Evolutionary conservation across 1,284 basidiomycete species (phyloP).

Genomic region (Coniophora puteana): DNA sequence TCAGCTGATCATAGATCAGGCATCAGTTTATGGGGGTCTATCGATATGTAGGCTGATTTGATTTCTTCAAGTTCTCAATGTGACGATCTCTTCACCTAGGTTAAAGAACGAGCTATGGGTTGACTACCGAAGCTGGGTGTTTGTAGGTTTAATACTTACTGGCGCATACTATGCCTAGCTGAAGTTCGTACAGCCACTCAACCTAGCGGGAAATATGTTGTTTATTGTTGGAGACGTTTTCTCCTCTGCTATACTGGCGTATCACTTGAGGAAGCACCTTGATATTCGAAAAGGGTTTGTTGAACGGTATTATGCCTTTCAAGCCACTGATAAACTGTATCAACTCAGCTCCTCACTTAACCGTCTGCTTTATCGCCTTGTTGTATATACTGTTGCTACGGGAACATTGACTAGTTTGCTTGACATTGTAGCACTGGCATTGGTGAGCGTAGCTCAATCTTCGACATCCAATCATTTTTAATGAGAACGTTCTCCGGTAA

Average conservation of each 20-base stretch:
- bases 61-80: not conserved
- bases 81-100: constrained; percentile 7
- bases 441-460: constrained; percentile 13
- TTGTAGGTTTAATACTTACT: too few relatives aligned
- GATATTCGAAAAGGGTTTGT: not conserved
- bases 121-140: too few relatives aligned
- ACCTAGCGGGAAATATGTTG: constrained; percentile 14
- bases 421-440: constrained; percentile 23
- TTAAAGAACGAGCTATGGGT: too few relatives aligned
- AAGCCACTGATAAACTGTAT: too few relatives aligned
- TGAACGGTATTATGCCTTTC: too few relatives aligned
- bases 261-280: constrained; percentile 1
- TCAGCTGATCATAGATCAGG: constrained; percentile 7
- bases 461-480: not conserved
- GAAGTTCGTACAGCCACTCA: not conserved
- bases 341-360: too few relatives aligned
- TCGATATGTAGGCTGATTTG: constrained; percentile 16
- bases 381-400: constrained; percentile 23
- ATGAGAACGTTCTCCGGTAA: not conserved
- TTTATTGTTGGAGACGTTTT: constrained; percentile 6
- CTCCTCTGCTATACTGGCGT: constrained; percentile 3
- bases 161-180: constrained; percentile 18
- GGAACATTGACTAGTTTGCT: constrained; percentile 24
- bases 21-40: constrained; percentile 14
- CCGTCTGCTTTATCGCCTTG: too few relatives aligned